Conservation (phyloP, 106 monocot genomes). For the Dioscorea alata region DNA sequence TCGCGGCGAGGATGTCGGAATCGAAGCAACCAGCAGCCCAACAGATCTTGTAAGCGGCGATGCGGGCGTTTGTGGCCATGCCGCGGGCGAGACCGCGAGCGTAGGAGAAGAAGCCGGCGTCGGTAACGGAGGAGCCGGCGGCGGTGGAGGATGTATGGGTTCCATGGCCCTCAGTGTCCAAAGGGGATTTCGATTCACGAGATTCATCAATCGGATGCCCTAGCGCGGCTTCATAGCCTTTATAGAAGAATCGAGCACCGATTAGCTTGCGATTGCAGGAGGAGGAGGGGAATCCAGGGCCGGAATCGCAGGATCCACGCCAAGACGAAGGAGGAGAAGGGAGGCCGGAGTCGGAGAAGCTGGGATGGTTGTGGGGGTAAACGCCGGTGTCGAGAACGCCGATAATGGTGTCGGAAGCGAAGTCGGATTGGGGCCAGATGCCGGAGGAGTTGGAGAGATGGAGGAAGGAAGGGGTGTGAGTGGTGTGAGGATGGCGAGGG, state of each 20-base stretch:
- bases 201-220: conserved; percentile 46
- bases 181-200: conserved; percentile 54
- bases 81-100: conserved; percentile 65
- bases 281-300: conserved; percentile 1
- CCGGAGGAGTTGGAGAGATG: conserved; percentile 49
- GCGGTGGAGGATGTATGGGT: conserved; percentile 85
- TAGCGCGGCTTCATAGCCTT: conserved; percentile 45
- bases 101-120: conserved; percentile 43
- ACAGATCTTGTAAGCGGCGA: conserved; percentile 91
- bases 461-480: conserved; percentile 71
- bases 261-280: conserved; percentile 58
- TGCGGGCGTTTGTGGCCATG: conserved; percentile 62
- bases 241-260: conserved; percentile 55
- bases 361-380: conserved; percentile 26
- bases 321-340: conserved; percentile 21
- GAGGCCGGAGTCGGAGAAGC: conserved; percentile 36
- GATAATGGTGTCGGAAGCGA: conserved; percentile 45
- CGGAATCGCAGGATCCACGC: conserved; percentile 30
- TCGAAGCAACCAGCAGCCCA: conserved; percentile 71
- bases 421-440: conserved; percentile 57
- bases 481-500: conserved; percentile 57
- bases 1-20: conserved; percentile 81
- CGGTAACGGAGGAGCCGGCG: conserved; percentile 46
- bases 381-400: conserved; percentile 67
- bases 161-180: conserved; percentile 86